Evolutionary conservation across 2,329 filamentous ascomycete genomes (phyloP).

Genomic region (Verruconis gallopava): DNA sequence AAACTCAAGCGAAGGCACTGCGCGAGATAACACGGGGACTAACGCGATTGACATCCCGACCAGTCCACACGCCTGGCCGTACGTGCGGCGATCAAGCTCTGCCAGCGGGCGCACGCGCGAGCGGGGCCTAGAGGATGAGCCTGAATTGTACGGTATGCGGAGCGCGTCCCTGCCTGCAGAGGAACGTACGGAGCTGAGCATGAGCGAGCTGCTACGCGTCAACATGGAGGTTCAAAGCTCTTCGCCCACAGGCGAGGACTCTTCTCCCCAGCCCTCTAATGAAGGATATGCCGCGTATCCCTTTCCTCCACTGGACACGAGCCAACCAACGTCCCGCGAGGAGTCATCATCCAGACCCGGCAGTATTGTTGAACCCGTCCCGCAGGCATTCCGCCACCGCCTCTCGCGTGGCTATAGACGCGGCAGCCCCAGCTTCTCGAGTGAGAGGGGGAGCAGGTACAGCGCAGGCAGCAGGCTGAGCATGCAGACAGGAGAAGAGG

Average conservation of each 20-base stretch:
- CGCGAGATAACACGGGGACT: conserved; percentile 27
- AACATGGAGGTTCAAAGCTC: not conserved
- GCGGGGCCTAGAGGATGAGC: conserved; percentile 7
- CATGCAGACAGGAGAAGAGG: conserved; percentile 3
- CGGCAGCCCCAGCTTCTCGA: conserved; percentile 4
- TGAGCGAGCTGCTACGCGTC: conserved; percentile 9
- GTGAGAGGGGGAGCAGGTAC: conserved; percentile 3
- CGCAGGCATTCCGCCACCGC: not conserved
- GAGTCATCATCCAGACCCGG: conserved; percentile 1
- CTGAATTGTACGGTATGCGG: conserved; percentile 10
- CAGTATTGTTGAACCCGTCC: not conserved
- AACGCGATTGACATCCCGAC: conserved; percentile 62
- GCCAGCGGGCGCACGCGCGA: not conserved
- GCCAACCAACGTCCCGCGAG: conserved; percentile 4
- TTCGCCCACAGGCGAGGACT: not conserved
- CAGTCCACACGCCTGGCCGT: conserved; percentile 45
- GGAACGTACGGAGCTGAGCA: conserved; percentile 7
- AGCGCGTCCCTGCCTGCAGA: conserved; percentile 7
- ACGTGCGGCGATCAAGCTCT: conserved; percentile 39
- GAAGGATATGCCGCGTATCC: conserved; percentile 5
- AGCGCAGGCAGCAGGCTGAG: conserved; percentile 1
- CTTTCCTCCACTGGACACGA: conserved; percentile 3
- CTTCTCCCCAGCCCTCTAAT: conserved; percentile 1
- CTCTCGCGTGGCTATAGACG: not conserved
- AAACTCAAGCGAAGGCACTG: conserved; percentile 1